A percentile compares a stretch with the other conserved stretches of the same genome.
Evolutionary conservation across 2,329 filamentous ascomycete species (phyloP).

Genomic region (Hypoxylon sp.): DNA sequence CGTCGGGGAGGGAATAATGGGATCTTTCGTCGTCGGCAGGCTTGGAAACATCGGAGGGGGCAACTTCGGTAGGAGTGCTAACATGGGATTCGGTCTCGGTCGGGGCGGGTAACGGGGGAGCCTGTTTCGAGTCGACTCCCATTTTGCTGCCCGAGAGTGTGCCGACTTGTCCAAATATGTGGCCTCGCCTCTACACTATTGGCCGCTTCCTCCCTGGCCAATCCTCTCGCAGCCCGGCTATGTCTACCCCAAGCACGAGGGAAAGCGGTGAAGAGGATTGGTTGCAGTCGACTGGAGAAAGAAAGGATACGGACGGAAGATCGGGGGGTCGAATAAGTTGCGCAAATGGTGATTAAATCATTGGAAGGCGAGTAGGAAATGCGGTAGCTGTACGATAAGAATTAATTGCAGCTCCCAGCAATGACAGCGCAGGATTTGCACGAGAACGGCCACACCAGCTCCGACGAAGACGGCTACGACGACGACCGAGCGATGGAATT

Average conservation of each 20-base stretch:
- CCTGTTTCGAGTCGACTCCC: slow-evolving; percentile 67
- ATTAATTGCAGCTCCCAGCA: slow-evolving; percentile 30
- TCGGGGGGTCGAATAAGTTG: slow-evolving; percentile 18
- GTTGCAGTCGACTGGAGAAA: slow-evolving; percentile 18
- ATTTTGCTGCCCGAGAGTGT: slow-evolving; percentile 56
- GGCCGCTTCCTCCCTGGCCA: slow-evolving; percentile 38
- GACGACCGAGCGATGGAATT: slow-evolving; percentile 19
- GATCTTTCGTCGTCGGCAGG: slow-evolving; percentile 77
- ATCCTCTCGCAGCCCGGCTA: slow-evolving; percentile 35
- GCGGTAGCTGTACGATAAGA: slow-evolving; percentile 21
- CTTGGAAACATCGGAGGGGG: slow-evolving; percentile 73
- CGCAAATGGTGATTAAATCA: slow-evolving; percentile 23
- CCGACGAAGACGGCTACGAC: slow-evolving; percentile 2
- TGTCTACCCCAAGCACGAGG: slow-evolving; percentile 28
- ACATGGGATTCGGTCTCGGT: slow-evolving; percentile 76
- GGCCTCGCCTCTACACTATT: slow-evolving; percentile 38
- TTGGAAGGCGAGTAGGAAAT: slow-evolving; percentile 21
- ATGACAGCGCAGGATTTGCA: slow-evolving; percentile 16
- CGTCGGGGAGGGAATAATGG: slow-evolving; percentile 83
- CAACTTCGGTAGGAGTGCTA: slow-evolving; percentile 71
- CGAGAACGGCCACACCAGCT: slow-evolving; percentile 5
- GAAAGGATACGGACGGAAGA: slow-evolving; percentile 16
- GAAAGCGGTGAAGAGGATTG: slow-evolving; percentile 34
- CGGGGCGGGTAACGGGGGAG: slow-evolving; percentile 79
- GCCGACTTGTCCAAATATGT: slow-evolving; percentile 37